Base-by-base conservation (phyloP, 768 basidiomycete genomes). In the Suillus americanus region DNA sequence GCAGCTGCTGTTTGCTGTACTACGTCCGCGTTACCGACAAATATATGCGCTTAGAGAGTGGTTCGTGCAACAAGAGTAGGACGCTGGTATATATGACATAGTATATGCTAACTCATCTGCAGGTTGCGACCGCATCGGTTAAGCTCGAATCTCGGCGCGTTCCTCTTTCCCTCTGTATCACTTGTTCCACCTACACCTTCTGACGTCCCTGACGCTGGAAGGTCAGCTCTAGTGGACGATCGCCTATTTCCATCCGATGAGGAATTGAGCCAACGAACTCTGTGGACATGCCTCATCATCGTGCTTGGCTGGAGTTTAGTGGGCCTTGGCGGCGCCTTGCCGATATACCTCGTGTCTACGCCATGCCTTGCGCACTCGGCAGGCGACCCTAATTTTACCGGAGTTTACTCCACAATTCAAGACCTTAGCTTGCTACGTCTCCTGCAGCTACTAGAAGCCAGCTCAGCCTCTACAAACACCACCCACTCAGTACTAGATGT, bases 381-480 rank as follows among this genome's bases (percentile, higher is more conserved):
- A 3, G 72, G 79, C 0, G 65, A 78, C 1, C 75, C 83, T 6
- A 69, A 70, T 10, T 88, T 82, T 68, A 80, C 80, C 43, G 91
- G 92, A 6, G 80, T 82, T 7, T 88, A 85, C 64, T 89, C 90
- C 3, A 85, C 85, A 0, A 79, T 94, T 16, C 85, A 90, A 62
- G 92, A 95, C 72, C 82, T 95, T 63, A 90, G 87, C 66, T 74
- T 95, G n/a, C 74, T 92, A 40, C 85, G 91, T 3, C 82, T 94
- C n/a, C 76, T 95, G 60, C 83, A 85, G 25, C 72, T 89, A 16
- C 73, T 92, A 41, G 85, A 89, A 67, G 74, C 74, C 53, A 75
- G 78, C 8, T 72, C 73, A 46, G 66, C 81, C 23, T 73, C 81
- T 23, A 71, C 75, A 3, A 65, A 78, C 8, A 72, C 61, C 53